Evolutionary conservation across 495 filamentous ascomycete species (phyloP).

Genomic region (Neurospora hispaniola): DNA sequence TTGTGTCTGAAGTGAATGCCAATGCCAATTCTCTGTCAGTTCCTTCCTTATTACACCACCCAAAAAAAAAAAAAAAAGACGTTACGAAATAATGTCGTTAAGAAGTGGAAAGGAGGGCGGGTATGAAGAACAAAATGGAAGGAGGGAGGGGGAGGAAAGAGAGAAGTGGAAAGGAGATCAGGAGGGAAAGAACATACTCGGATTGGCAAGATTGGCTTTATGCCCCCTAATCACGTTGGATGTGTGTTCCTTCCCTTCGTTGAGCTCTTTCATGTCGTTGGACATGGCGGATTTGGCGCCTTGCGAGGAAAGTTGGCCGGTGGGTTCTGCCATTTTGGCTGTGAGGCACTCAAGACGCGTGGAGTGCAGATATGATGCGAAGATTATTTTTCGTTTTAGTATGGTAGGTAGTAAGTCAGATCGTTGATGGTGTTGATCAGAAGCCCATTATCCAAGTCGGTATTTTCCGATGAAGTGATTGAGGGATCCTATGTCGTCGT

Average conservation of each 20-base stretch:
- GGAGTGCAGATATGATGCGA: neutral
- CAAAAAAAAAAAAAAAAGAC: no score
- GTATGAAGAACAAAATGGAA: neutral
- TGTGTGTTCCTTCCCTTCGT: conserved; percentile 24
- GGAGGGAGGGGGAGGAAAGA: neutral
- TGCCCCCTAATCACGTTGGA: conserved; percentile 21
- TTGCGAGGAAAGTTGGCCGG: conserved; percentile 18
- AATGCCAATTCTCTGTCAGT: neutral
- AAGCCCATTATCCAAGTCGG: no score
- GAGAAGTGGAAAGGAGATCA: neutral
- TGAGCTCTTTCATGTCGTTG: conserved; percentile 31
- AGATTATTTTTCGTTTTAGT: neutral
- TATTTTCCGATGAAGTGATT: no score
- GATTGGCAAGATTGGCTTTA: conserved; percentile 20
- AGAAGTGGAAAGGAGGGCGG: no score
- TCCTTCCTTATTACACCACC: no score
- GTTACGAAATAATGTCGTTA: no score
- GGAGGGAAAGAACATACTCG: conserved; percentile 4
- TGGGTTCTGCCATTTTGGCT: neutral
- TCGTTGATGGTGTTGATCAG: neutral
- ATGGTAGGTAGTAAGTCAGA: neutral
- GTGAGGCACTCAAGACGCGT: neutral
- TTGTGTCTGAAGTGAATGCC: conserved; percentile 11
- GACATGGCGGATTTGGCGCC: conserved; percentile 28
- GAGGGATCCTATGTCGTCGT: neutral